Conservation (phyloP, 2,329 filamentous ascomycete species). For the Diaporthe longicolla region DNA sequence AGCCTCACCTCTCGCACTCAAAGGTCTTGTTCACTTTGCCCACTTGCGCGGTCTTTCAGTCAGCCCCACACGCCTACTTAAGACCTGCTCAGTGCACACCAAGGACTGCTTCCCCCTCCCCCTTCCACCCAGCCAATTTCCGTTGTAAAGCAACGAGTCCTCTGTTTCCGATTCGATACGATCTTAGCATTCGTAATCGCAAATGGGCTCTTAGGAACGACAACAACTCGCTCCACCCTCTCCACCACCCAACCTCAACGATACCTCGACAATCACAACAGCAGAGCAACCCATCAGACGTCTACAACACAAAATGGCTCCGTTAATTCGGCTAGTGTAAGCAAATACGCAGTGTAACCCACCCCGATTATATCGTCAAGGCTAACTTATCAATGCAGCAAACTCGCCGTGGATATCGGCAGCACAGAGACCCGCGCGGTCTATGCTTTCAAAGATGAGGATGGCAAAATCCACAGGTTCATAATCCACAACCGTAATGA, state of each 20-base stretch:
- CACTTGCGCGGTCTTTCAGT: background rate
- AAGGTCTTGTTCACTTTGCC: background rate
- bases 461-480: background rate
- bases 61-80: background rate
- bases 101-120: background rate
- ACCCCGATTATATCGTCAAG: accelerated
- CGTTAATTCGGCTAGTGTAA: background rate
- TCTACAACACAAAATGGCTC: background rate
- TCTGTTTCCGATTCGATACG: background rate
- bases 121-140: background rate
- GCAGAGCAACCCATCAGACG: background rate
- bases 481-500: background rate
- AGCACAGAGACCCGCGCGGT: background rate
- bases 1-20: background rate
- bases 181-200: background rate
- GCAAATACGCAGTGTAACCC: background rate
- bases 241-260: background rate
- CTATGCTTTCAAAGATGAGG: background rate
- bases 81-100: background rate
- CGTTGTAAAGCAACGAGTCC: background rate
- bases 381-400: background rate
- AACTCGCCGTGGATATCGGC: background rate
- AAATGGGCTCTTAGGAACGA: background rate
- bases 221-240: background rate
- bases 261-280: background rate